Conservation (phyloP, 768 basidiomycete genomes). For the Boletus vinaceobasis region DNA sequence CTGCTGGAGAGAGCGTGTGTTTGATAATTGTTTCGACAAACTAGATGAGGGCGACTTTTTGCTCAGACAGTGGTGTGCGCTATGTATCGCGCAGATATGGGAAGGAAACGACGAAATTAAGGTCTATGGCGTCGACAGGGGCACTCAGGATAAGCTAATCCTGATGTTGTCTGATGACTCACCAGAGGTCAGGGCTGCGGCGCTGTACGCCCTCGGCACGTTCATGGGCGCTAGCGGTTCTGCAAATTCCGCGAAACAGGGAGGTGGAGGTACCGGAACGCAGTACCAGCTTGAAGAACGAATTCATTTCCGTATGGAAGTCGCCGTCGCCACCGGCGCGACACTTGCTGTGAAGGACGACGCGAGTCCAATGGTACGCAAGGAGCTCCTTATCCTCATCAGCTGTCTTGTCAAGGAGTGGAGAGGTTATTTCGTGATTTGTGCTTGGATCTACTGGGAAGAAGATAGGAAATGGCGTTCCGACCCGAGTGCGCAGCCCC, state of each 20-base stretch:
- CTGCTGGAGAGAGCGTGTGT: constrained; percentile 76
- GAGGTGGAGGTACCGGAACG: constrained; percentile 84
- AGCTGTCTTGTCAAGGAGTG: constrained; percentile 95
- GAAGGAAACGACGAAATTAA: constrained; percentile 89
- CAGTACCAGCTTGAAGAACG: constrained; percentile 72
- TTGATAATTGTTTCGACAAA: constrained; percentile 82
- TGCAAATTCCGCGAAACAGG: constrained; percentile 57
- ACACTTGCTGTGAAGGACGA: constrained; percentile 89
- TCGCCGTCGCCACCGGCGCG: constrained; percentile 86
- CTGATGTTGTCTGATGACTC: constrained; percentile 79
- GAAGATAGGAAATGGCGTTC: constrained; percentile 71
- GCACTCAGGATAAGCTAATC: constrained; percentile 81
- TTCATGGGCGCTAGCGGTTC: constrained; percentile 89
- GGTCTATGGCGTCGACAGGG: constrained; percentile 71
- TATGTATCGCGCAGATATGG: constrained; percentile 96
- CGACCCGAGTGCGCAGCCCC: constrained; percentile 31
- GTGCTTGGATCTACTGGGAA: constrained; percentile 96
- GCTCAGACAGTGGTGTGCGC: constrained; percentile 87
- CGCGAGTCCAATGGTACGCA: constrained; percentile 93
- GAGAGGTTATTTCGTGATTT: constrained; percentile 93
- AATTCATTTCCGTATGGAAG: constrained; percentile 85
- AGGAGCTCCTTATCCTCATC: constrained; percentile 87
- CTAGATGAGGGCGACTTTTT: constrained; percentile 90
- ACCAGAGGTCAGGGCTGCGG: constrained; percentile 89
- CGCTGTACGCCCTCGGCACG: constrained; percentile 87